A percentile compares a stretch with the other conserved stretches of the same genome.
Conservation (phyloP, 179 eudicot species). For the Carnegiea gigantea region DNA sequence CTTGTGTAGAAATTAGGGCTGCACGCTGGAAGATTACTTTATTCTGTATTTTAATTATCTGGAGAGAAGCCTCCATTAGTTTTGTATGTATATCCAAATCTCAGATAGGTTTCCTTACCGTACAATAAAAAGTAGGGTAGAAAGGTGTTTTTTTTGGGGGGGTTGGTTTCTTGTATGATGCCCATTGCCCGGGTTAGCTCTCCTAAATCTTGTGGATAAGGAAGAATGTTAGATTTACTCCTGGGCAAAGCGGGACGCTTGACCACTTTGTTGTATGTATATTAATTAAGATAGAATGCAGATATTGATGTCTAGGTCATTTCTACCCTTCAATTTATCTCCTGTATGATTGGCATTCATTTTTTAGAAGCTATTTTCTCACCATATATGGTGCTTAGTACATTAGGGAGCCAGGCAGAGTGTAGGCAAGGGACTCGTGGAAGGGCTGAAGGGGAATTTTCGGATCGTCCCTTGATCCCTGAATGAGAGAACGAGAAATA, state of each 20-base stretch:
- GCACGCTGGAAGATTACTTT: constrained; percentile 13
- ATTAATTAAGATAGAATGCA: background rate
- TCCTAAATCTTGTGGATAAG: too few relatives aligned
- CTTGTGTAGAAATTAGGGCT: constrained; percentile 26
- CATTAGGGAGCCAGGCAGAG: too few relatives aligned
- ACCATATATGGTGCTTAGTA: too few relatives aligned
- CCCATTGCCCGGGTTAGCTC: background rate
- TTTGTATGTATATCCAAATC: constrained; percentile 10
- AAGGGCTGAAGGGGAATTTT: too few relatives aligned
- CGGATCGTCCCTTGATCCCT: too few relatives aligned
- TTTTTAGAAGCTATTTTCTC: too few relatives aligned
- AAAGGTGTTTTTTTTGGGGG: background rate
- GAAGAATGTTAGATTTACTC: background rate
- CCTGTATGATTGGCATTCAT: too few relatives aligned
- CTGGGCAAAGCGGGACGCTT: background rate
- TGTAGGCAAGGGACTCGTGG: too few relatives aligned
- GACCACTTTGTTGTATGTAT: background rate
- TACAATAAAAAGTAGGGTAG: background rate
- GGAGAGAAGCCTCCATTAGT: constrained; percentile 14
- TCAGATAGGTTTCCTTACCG: background rate
- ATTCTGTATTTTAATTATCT: constrained; percentile 14
- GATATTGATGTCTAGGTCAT: background rate
- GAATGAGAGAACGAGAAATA: too few relatives aligned
- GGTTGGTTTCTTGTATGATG: background rate
- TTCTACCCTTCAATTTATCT: background rate